Conservation (phyloP, 2,329 filamentous ascomycete species). For the Claviceps sp. region DNA sequence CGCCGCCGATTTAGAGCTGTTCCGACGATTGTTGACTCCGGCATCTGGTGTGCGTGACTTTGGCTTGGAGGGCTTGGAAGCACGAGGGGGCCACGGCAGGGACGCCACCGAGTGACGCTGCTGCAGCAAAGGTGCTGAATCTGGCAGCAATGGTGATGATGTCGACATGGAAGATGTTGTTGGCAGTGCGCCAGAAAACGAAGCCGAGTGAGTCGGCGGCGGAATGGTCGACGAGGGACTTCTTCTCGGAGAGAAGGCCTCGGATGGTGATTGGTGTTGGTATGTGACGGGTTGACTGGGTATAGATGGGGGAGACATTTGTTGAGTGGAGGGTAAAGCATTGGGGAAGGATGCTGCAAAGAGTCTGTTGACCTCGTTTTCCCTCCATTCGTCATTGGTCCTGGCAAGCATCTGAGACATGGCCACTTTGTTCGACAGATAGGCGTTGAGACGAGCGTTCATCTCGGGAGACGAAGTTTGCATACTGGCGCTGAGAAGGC, state of each 20-base stretch:
- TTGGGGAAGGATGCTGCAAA: conserved; percentile 34
- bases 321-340: conserved; percentile 16
- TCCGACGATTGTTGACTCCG: neutral
- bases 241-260: neutral
- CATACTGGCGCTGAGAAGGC: conserved; percentile 48
- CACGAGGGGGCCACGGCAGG: neutral
- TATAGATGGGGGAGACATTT: conserved; percentile 4
- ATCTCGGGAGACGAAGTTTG: conserved; percentile 46
- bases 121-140: neutral
- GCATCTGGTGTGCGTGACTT: neutral
- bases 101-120: neutral
- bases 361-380: conserved; percentile 31
- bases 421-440: conserved; percentile 27
- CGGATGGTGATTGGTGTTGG: conserved; percentile 1
- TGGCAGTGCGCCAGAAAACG: neutral
- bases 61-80: neutral
- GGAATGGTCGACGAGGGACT: neutral
- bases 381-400: conserved; percentile 25
- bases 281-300: conserved; percentile 2
- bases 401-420: conserved; percentile 27
- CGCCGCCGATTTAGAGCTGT: neutral
- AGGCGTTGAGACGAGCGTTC: conserved; percentile 44
- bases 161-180: neutral
- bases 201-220: conserved; percentile 1
- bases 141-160: neutral